Conservation (phyloP, 23 red algal species). For the Rhodosorus marinus region DNA sequence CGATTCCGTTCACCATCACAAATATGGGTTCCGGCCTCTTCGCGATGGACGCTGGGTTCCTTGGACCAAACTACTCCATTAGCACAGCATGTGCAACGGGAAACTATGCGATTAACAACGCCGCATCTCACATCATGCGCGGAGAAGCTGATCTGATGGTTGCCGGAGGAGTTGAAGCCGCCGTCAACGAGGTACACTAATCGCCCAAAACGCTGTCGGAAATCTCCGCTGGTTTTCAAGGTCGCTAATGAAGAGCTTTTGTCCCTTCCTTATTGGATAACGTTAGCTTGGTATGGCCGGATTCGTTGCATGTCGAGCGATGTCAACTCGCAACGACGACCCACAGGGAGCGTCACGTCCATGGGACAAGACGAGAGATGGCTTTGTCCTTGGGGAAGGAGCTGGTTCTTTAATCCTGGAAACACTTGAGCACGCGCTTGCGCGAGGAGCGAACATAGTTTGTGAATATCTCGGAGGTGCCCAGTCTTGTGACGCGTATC, state of each 20-base stretch:
- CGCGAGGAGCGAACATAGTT: slow-evolving; percentile 83
- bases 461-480: slow-evolving; percentile 88
- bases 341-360: slow-evolving; percentile 53
- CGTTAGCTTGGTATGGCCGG: slow-evolving; percentile 87
- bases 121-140: slow-evolving; percentile 68
- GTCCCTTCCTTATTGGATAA: too few species aligned
- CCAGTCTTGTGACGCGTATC: slow-evolving; percentile 74
- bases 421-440: slow-evolving; percentile 70
- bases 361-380: slow-evolving; percentile 88
- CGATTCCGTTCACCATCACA: slow-evolving; percentile 91
- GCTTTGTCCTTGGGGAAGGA: slow-evolving; percentile 98
- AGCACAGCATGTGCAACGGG: slow-evolving; percentile 82
- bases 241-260: too few species aligned
- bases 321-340: slow-evolving; percentile 71
- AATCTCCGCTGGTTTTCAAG: too few species aligned
- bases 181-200: slow-evolving; percentile 52
- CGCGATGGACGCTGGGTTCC: slow-evolving; percentile 72
- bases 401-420: slow-evolving; percentile 72
- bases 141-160: slow-evolving; percentile 89
- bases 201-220: too few species aligned
- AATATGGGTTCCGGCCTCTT: slow-evolving; percentile 93
- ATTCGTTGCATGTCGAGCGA: slow-evolving; percentile 94
- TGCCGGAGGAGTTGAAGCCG: slow-evolving; percentile 75
- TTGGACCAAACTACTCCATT: slow-evolving; percentile 87
- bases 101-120: slow-evolving; percentile 93